Evolutionary conservation across 2,329 filamentous ascomycete species (phyloP).

Genomic region (Exophiala sp.): DNA sequence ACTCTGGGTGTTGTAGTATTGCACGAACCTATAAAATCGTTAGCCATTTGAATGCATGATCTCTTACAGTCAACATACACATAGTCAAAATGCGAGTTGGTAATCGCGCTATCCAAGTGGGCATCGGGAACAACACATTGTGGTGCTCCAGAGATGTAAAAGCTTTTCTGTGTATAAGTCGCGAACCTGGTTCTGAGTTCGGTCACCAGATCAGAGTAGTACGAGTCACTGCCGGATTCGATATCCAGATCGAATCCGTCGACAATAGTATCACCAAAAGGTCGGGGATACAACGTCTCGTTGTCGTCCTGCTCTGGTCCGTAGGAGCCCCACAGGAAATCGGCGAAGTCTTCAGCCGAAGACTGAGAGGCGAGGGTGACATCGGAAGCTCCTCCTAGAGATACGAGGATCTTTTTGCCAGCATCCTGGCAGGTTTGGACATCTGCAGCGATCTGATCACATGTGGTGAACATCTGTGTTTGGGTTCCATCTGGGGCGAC

Average conservation of each 20-base stretch:
- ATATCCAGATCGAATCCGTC: conserved; percentile 79
- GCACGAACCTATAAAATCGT: conserved; percentile 39
- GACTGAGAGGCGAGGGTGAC: conserved; percentile 58
- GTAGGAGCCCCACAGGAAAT: conserved; percentile 68
- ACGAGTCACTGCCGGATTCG: conserved; percentile 53
- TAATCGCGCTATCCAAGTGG: conserved; percentile 46
- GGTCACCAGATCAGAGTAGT: conserved; percentile 61
- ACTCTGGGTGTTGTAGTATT: conserved; percentile 53
- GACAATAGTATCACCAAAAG: conserved; percentile 63
- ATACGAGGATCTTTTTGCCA: conserved; percentile 69
- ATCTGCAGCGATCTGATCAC: conserved; percentile 43
- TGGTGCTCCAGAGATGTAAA: conserved; percentile 62
- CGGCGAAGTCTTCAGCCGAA: conserved; percentile 55
- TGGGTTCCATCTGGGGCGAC: conserved; percentile 29
- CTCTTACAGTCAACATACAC: conserved; percentile 29
- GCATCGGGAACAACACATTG: conserved; percentile 65
- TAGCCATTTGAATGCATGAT: not conserved
- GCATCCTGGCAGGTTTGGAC: conserved; percentile 59
- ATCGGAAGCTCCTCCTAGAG: conserved; percentile 67
- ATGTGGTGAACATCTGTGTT: conserved; percentile 43
- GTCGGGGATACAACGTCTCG: conserved; percentile 50
- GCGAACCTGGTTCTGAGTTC: conserved; percentile 56
- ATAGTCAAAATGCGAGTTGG: conserved; percentile 48
- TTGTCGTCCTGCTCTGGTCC: conserved; percentile 49
- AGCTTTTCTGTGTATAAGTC: conserved; percentile 47